Conservation (phyloP, 78 protist genomes). For the Speleostelium caveatum region DNA sequence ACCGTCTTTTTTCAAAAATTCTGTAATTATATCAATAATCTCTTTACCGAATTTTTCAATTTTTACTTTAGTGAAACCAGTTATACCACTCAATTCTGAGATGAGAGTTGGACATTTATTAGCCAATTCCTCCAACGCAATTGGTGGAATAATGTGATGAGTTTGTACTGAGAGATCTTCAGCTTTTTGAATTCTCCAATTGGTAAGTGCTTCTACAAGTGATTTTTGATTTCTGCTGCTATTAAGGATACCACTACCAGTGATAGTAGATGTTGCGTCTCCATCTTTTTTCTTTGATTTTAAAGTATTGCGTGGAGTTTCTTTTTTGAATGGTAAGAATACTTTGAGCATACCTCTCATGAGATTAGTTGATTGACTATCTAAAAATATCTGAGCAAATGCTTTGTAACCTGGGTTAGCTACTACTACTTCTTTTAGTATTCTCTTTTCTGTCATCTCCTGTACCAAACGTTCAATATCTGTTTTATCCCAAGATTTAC, state of each 20-base stretch:
- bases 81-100: background rate
- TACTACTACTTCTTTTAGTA: background rate
- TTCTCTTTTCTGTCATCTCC: background rate
- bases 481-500: background rate
- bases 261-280: background rate
- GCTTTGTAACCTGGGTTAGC: background rate
- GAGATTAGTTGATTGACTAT: no score
- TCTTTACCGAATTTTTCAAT: background rate
- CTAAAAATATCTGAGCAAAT: background rate
- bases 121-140: background rate
- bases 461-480: background rate
- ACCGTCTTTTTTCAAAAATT: background rate
- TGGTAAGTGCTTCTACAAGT: background rate
- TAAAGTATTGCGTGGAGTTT: background rate
- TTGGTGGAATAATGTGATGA: background rate
- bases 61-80: background rate
- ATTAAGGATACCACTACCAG: background rate
- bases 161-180: background rate
- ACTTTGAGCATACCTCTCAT: background rate
- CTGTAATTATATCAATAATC: background rate
- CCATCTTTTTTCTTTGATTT: background rate
- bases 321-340: background rate
- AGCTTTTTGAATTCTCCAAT: background rate
- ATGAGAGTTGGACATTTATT: background rate
- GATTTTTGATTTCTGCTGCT: background rate